Percentiles rank a stretch among this genome's conserved stretches.
These are phyloP conservation scores for Fraxinus albicans DNA, from an alignment of 305 asterid species.

Conservation along the genomic window DNA sequence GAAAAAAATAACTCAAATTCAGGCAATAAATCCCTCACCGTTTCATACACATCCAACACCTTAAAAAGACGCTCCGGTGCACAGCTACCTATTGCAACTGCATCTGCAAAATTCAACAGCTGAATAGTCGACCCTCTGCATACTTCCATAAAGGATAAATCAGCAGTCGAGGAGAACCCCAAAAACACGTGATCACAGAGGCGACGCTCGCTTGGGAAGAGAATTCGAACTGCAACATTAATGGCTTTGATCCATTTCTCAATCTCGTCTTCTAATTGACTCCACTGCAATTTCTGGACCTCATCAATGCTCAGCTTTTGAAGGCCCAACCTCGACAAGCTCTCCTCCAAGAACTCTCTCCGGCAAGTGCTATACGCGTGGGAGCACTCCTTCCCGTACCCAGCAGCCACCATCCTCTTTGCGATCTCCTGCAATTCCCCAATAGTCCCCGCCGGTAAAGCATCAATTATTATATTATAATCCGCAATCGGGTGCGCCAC, in stretches of 20 bases:
- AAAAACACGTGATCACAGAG: constrained; percentile 66
- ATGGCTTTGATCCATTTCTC: constrained; percentile 79
- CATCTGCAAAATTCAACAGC: constrained; percentile 79
- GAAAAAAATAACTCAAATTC: constrained; percentile 65
- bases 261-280: constrained; percentile 73
- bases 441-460: constrained; percentile 67
- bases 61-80: constrained; percentile 78
- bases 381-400: constrained; percentile 73
- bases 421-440: constrained; percentile 71
- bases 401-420: constrained; percentile 83
- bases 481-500: constrained; percentile 73
- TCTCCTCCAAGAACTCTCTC: constrained; percentile 82
- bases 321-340: constrained; percentile 71
- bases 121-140: constrained; percentile 75
- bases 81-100: constrained; percentile 78
- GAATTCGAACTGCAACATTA: constrained; percentile 61
- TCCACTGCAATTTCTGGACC: constrained; percentile 82
- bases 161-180: constrained; percentile 61
- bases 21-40: constrained; percentile 75
- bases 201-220: constrained; percentile 77
- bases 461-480: constrained; percentile 70
- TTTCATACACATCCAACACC: constrained; percentile 80
- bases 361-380: constrained; percentile 75
- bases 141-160: constrained; percentile 79
- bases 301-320: constrained; percentile 80